These are phyloP conservation scores for Acorus gramineus DNA, from an alignment of 106 monocot species.

Conservation along the genomic window DNA sequence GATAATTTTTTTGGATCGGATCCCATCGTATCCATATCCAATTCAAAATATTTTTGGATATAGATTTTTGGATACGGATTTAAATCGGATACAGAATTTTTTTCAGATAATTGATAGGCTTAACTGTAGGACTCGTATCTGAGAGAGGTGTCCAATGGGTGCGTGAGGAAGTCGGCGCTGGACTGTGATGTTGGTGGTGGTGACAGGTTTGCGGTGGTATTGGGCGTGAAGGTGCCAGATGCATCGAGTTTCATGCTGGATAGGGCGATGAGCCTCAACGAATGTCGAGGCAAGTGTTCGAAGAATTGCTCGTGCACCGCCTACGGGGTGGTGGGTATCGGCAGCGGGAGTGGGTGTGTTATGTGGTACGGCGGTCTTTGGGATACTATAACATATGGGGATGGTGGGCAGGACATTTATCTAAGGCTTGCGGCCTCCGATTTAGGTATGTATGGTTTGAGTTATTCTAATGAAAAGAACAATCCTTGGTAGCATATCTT, in stretches of 20 bases:
- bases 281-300: constrained; percentile 3
- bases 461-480: too few species aligned
- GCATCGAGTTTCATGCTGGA: constrained; percentile 2
- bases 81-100: too few species aligned
- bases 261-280: not conserved
- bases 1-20: too few species aligned
- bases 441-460: not conserved
- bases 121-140: constrained; percentile 4
- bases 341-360: not conserved
- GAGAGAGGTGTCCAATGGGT: constrained; percentile 3
- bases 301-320: constrained; percentile 14
- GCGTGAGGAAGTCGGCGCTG: constrained; percentile 6
- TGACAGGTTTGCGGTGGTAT: not conserved
- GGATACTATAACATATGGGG: not conserved
- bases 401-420: constrained; percentile 2
- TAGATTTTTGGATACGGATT: too few species aligned
- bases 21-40: too few species aligned
- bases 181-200: constrained; percentile 10
- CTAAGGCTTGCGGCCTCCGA: not conserved
- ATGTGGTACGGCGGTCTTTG: not conserved
- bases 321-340: not conserved
- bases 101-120: too few species aligned
- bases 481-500: too few species aligned
- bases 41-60: too few species aligned
- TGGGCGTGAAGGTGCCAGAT: constrained; percentile 8